Evolutionary conservation across 169 alveolate species (phyloP).

Genomic region (Plasmodium coatneyi): DNA sequence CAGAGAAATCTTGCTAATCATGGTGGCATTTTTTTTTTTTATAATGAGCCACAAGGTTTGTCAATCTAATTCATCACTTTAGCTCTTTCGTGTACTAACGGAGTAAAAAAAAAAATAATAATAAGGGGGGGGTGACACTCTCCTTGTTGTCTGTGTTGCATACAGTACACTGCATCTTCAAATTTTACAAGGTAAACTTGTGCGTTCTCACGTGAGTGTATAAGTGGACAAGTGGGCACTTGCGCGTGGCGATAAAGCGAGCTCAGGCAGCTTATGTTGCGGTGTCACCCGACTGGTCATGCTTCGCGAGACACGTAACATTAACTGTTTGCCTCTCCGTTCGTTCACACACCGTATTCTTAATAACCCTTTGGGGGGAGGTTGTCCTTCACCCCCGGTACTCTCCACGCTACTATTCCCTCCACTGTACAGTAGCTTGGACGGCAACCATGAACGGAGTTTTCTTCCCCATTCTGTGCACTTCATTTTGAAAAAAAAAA

Average conservation of each 20-base stretch:
- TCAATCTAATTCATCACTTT: not conserved
- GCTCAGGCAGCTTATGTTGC: not conserved
- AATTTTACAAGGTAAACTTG: not conserved
- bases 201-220: not conserved
- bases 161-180: not conserved
- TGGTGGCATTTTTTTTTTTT: not conserved
- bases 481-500: not conserved
- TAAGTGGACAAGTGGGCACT: not conserved
- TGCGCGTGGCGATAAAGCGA: not conserved
- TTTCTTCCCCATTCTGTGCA: not conserved
- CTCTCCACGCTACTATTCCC: not conserved
- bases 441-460: not conserved
- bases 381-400: not conserved
- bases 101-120: not conserved
- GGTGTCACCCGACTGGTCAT: not conserved
- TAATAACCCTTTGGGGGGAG: not conserved
- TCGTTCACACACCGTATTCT: not conserved
- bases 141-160: not conserved
- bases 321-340: not conserved
- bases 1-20: not conserved
- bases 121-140: not conserved
- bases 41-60: not conserved
- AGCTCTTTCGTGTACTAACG: not conserved
- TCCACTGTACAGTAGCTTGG: not conserved
- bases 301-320: not conserved